Evolutionary conservation across 371 early-diverging fungal genomes (phyloP), one percentile per base, ranked within the genome.

Genomic region (Syncephalis fuscata): DNA sequence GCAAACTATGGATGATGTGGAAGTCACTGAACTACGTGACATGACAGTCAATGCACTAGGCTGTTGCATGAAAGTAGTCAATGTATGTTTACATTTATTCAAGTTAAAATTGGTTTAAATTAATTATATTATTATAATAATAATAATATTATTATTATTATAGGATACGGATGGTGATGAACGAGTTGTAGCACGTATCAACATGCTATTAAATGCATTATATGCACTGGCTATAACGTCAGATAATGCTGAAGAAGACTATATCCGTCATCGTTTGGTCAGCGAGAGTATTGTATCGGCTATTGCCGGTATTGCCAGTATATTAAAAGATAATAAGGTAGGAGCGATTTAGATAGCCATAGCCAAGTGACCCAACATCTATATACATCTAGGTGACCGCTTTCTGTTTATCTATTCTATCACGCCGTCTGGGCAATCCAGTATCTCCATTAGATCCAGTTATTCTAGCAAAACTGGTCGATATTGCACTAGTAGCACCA

Each of bases 291-390:
- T 70, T 26, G 55, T 78, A 22, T 62, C 64, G 10, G 73, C 78
- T 19, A 74, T 80, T 54, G 64, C 78, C 21, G 74, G 70, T 46
- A 68, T 82, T n/a, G 71, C 76, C n/a, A 68, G 69, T 15, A 65
- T 70, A 17, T 60, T 78, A n/a, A 69, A 70, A 50, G 68, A 75
- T 51, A 74, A 78, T 43, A 58, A 70, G 47, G 70, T 70, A 65
- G 43, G 59, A 61, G 46, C 25, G 39, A 17, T 14, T 36, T 45
- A 8, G 41, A 41, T 19, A 16, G 4, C 41, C 8, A 41, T 21
- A 8, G n/a, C n/a, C 16, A 8, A 16, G 3, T 21, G 4, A 19
- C 41, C 15, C 16, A 41, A 7, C n/a, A 16, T 21, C 16, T 3
- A 41, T 41, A 4, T 41, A 19, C n/a, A 4, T 21, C 8, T 21